A percentile compares a stretch with the other conserved stretches of the same genome.
phyloP scores from a whole-genome alignment of 2,329 filamentous ascomycete species.

The Pseudogymnoascus sp. region DNA sequence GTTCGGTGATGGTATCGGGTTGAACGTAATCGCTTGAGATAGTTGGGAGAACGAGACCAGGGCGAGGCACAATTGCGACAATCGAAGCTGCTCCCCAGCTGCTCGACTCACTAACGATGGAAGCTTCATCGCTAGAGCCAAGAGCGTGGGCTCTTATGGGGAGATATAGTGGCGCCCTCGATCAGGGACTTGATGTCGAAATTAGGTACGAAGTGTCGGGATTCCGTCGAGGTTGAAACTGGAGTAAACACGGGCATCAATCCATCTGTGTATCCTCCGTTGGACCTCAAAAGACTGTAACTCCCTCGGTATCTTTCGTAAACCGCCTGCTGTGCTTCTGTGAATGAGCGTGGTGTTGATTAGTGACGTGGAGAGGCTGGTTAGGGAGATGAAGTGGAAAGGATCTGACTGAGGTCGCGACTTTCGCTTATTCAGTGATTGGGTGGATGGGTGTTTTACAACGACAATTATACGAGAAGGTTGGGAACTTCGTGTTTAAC shows the following conservation, averaged over 20 bases:
- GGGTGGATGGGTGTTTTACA: constrained; percentile 1
- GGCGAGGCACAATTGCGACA: constrained; percentile 35
- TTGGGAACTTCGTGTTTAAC: constrained; percentile 2
- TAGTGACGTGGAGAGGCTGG: constrained; percentile 5
- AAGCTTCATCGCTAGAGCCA: constrained; percentile 26
- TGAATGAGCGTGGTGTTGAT: constrained; percentile 9
- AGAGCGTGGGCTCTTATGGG: constrained; percentile 14
- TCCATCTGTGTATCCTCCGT: constrained; percentile 7
- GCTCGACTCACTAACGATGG: constrained; percentile 26
- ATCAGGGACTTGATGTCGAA: constrained; percentile 4
- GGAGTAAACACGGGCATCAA: constrained; percentile 6
- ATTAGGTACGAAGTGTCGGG: background rate
- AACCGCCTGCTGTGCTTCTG: constrained; percentile 8
- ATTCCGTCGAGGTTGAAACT: background rate
- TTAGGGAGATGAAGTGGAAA: constrained; percentile 5
- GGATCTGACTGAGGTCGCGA: constrained; percentile 4
- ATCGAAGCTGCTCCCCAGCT: constrained; percentile 23
- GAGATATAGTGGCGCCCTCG: constrained; percentile 7
- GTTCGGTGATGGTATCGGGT: constrained; percentile 57
- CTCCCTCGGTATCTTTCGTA: background rate
- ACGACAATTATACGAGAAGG: constrained; percentile 2
- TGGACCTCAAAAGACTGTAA: background rate
- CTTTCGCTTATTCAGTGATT: constrained; percentile 6
- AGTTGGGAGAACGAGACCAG: constrained; percentile 33
- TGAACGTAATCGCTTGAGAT: constrained; percentile 50